A percentile compares a stretch with the other conserved stretches of the same genome.
phyloP scores from a whole-genome alignment of 1,284 basidiomycete genomes.

The Rhodotorula sp. region DNA sequence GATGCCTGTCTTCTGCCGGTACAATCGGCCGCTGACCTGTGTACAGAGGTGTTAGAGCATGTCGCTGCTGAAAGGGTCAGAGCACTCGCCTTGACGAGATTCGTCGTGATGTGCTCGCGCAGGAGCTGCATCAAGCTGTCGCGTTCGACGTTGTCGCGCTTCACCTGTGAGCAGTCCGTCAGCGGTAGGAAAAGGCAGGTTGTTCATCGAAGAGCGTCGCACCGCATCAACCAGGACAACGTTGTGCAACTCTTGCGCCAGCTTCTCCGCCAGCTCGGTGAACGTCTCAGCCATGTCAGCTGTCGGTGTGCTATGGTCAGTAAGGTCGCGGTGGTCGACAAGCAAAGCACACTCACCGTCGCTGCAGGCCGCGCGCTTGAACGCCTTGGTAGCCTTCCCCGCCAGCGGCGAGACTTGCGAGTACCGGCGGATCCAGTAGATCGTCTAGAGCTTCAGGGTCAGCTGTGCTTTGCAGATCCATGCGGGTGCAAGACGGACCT shows the following conservation, averaged over 20 bases:
- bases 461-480: neutral
- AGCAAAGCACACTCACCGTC: slow-evolving; percentile 57
- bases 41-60: neutral
- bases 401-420: slow-evolving; percentile 60
- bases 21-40: slow-evolving; percentile 76
- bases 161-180: slow-evolving; percentile 55
- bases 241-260: slow-evolving; percentile 68
- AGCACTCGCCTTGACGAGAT: slow-evolving; percentile 74
- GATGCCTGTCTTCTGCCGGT: slow-evolving; percentile 85
- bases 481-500: slow-evolving; percentile 57
- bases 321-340: no score
- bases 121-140: slow-evolving; percentile 70
- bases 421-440: slow-evolving; percentile 63
- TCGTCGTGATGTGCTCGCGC: slow-evolving; percentile 84
- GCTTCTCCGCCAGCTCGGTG: slow-evolving; percentile 63
- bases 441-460: slow-evolving; percentile 31
- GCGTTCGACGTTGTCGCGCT: slow-evolving; percentile 61
- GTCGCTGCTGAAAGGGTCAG: neutral
- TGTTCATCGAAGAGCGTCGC: slow-evolving; percentile 11
- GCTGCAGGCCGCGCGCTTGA: slow-evolving; percentile 64
- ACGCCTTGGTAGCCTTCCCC: slow-evolving; percentile 61
- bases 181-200: neutral
- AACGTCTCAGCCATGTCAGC: slow-evolving; percentile 57
- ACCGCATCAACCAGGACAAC: slow-evolving; percentile 86
- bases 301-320: neutral